Evolutionary conservation across 164 flowering plant genomes (phyloP).

Genomic region (Stephania japonica): DNA sequence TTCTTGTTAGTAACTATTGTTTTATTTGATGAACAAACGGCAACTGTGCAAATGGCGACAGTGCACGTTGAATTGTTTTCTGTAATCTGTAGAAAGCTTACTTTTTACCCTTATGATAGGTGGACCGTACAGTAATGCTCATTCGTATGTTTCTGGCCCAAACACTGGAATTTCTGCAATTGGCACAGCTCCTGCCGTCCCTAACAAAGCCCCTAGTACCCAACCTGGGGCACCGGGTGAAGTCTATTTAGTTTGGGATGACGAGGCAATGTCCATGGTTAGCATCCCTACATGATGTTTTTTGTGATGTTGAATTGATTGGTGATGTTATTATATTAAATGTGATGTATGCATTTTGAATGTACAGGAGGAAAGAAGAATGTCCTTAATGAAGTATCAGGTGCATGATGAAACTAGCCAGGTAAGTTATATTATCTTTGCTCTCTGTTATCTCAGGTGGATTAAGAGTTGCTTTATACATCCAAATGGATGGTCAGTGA

Average conservation of each 20-base stretch:
- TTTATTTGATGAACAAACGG: not conserved
- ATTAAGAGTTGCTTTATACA: slow-evolving; percentile 28
- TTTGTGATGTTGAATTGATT: not conserved
- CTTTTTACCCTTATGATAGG: slow-evolving; percentile 23
- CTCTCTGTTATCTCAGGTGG: slow-evolving; percentile 20
- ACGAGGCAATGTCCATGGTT: slow-evolving; percentile 99
- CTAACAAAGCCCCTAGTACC: slow-evolving; percentile 71
- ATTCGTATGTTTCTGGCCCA: slow-evolving; percentile 95
- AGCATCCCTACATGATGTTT: slow-evolving; percentile 19
- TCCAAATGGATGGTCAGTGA: slow-evolving; percentile 45
- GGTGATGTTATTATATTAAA: not conserved
- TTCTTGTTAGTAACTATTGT: not conserved
- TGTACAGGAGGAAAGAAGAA: slow-evolving; percentile 94
- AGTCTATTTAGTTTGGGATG: slow-evolving; percentile 98
- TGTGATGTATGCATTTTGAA: slow-evolving; percentile 4
- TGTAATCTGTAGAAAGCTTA: not conserved
- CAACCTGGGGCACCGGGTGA: slow-evolving; percentile 62
- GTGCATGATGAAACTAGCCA: slow-evolving; percentile 99
- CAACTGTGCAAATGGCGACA: not conserved
- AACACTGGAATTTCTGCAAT: slow-evolving; percentile 95
- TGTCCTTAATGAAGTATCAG: slow-evolving; percentile 89
- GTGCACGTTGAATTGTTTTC: not conserved
- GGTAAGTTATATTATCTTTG: slow-evolving; percentile 74
- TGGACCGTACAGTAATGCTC: slow-evolving; percentile 43
- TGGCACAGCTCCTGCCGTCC: slow-evolving; percentile 93